These are phyloP conservation scores for Penicillium longicatenatum DNA, from an alignment of 495 filamentous ascomycete species.

Conservation along the genomic window DNA sequence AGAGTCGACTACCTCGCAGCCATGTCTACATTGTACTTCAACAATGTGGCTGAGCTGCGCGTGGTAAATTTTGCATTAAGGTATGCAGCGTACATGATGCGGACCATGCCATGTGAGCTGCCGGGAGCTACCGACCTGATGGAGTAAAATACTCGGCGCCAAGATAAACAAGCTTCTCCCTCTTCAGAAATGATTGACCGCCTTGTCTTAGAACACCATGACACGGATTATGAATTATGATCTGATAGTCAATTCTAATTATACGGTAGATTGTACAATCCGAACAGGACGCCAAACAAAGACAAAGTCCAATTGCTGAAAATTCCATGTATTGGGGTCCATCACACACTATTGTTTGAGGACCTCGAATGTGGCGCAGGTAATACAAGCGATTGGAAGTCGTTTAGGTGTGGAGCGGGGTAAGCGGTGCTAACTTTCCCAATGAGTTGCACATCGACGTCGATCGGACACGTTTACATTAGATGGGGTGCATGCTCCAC, in stretches of 20 bases:
- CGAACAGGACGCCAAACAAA: no score
- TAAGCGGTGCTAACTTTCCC: background rate
- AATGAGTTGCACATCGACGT: background rate
- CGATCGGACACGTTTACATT: background rate
- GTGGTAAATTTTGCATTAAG: background rate
- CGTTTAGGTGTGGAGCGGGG: background rate
- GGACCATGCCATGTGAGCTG: background rate
- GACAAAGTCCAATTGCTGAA: background rate
- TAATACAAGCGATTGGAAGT: slow-evolving; percentile 1
- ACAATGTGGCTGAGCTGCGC: background rate
- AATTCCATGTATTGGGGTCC: background rate
- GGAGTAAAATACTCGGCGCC: background rate
- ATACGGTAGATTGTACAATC: background rate
- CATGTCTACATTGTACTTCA: background rate
- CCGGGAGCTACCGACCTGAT: background rate
- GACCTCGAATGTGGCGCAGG: background rate
- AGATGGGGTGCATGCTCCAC: background rate
- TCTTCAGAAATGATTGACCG: background rate
- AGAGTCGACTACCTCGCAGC: no score
- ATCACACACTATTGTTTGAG: slow-evolving; percentile 1
- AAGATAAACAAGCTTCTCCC: slow-evolving; percentile 4
- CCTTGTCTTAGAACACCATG: background rate
- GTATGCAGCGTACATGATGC: background rate
- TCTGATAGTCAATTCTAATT: background rate
- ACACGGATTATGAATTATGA: background rate